Conservation (phyloP, 108 stramenopile species). For the Craspedostauros australis region DNA sequence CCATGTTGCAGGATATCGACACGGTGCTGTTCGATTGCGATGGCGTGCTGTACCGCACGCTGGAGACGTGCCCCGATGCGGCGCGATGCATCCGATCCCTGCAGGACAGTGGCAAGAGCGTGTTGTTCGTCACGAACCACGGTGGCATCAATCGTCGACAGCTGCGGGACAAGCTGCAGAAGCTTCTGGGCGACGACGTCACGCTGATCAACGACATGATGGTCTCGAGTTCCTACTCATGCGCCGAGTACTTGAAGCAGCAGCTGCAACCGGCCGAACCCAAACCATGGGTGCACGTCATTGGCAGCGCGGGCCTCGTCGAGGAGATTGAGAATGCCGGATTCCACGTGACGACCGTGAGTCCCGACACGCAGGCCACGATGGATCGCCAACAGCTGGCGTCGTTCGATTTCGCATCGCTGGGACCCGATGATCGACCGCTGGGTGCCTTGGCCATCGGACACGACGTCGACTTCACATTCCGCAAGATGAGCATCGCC, state of each 20-base stretch:
- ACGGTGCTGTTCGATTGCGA: conserved; percentile 84
- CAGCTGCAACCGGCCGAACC: conserved; percentile 1
- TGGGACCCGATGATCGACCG: conserved; percentile 26
- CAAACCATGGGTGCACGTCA: conserved; percentile 50
- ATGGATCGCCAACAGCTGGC: conserved; percentile 70
- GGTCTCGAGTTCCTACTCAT: conserved; percentile 63
- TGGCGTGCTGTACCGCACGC: conserved; percentile 76
- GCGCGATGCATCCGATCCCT: conserved; percentile 43
- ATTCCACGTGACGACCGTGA: conserved; percentile 40
- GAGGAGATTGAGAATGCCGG: conserved; percentile 55
- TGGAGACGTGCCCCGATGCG: conserved; percentile 54
- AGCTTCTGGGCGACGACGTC: conserved; percentile 26
- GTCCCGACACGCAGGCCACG: conserved; percentile 7
- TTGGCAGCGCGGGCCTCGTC: conserved; percentile 67
- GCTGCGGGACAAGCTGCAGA: conserved; percentile 51
- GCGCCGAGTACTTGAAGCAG: conserved; percentile 45
- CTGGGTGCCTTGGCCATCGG: conserved; percentile 77
- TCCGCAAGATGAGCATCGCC: conserved; percentile 76
- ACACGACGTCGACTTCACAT: conserved; percentile 64
- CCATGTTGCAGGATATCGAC: too few relatives aligned
- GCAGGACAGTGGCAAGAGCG: conserved; percentile 39
- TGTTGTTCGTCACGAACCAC: conserved; percentile 85
- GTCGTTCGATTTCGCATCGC: conserved; percentile 43
- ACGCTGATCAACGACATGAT: conserved; percentile 55
- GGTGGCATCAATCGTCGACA: conserved; percentile 56